Percentiles rank a stretch among this genome's conserved stretches.
These are phyloP conservation scores for Diaporthe sp. DNA, from an alignment of 2,329 filamentous ascomycete species.

Conservation along the genomic window DNA sequence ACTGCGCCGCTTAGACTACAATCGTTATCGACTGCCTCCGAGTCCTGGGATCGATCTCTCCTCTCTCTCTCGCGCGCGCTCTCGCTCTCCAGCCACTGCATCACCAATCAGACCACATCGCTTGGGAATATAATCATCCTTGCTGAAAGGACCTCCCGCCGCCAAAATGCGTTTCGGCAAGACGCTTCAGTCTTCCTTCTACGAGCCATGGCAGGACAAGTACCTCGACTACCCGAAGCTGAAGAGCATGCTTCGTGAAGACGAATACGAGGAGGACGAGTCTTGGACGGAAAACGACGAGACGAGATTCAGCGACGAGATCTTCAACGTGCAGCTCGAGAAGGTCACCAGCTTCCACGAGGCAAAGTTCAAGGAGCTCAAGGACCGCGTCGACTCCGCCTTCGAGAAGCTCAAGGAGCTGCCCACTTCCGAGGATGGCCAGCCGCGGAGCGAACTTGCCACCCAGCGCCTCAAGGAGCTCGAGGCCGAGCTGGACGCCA, in stretches of 20 bases:
- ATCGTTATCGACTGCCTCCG: neutral
- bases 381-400: slow-evolving; percentile 65
- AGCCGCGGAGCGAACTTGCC: slow-evolving; percentile 63
- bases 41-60: neutral
- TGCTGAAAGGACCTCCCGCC: neutral
- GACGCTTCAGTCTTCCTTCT: slow-evolving; percentile 84
- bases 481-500: slow-evolving; percentile 83
- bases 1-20: neutral
- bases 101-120: neutral
- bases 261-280: slow-evolving; percentile 71
- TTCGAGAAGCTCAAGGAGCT: slow-evolving; percentile 84
- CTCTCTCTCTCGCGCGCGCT: neutral
- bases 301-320: slow-evolving; percentile 92
- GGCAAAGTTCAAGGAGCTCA: slow-evolving; percentile 74
- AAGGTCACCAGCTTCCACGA: slow-evolving; percentile 94
- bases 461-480: slow-evolving; percentile 76
- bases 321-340: slow-evolving; percentile 94
- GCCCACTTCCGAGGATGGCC: slow-evolving; percentile 72
- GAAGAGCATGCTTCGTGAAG: slow-evolving; percentile 88
- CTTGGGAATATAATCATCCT: neutral
- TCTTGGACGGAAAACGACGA: slow-evolving; percentile 96
- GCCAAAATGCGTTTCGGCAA: slow-evolving; percentile 89
- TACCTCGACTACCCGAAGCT: slow-evolving; percentile 98
- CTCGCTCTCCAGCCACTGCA: neutral
- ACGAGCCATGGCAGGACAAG: slow-evolving; percentile 89